Percentiles rank a stretch among this genome's conserved stretches.
phyloP scores from a whole-genome alignment of 148 eudicot species.

The Diospyros kaki region DNA sequence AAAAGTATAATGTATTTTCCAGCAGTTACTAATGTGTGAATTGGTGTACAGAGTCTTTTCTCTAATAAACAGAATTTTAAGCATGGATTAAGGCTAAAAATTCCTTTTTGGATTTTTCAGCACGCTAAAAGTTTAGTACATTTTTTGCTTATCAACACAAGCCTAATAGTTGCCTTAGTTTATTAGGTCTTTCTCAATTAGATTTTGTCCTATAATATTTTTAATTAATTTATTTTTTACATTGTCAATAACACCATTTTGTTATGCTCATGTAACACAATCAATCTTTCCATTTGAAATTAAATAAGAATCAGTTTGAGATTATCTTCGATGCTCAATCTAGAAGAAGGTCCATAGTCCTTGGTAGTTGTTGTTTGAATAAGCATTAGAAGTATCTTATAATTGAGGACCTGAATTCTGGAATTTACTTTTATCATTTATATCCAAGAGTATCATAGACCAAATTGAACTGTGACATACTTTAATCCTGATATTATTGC shows the following conservation, averaged over 20 bases:
- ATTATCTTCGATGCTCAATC: conserved; percentile 1
- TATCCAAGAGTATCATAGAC: neutral
- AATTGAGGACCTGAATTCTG: neutral
- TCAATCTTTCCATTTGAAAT: too few species aligned
- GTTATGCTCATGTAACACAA: too few species aligned
- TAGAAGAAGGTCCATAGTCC: neutral
- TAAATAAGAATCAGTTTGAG: neutral
- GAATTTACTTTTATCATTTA: neutral
- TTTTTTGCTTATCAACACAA: neutral
- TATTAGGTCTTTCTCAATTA: too few species aligned
- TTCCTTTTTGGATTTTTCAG: neutral
- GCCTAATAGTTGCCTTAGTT: too few species aligned
- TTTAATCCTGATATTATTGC: neutral
- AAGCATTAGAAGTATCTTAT: neutral
- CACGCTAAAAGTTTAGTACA: neutral
- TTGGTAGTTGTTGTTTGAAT: neutral
- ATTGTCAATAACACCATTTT: too few species aligned
- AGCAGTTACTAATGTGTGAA: neutral
- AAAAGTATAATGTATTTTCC: neutral
- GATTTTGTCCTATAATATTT: too few species aligned
- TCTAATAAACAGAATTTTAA: too few species aligned
- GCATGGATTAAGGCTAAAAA: neutral
- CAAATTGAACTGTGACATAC: neutral
- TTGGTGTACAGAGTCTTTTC: too few species aligned
- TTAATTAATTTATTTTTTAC: too few species aligned